Evolutionary conservation across 139 green algal genomes (phyloP), one percentile per base, ranked within the genome.

Genomic region (Pseudopediastrum boryanum): DNA sequence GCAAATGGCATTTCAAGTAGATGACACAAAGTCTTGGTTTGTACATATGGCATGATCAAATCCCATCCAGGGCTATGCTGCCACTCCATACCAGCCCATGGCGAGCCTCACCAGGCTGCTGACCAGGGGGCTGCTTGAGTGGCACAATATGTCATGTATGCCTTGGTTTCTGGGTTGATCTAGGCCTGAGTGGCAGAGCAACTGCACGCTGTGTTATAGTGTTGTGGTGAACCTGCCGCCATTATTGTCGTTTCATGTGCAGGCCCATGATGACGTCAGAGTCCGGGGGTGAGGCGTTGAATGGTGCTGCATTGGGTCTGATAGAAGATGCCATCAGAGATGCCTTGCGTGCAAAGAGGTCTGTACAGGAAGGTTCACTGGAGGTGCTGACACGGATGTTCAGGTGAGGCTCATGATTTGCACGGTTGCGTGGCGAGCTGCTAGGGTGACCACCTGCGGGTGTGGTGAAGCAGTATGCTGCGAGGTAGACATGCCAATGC

Each of bases 301-400:
- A 54, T 23, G 85, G 86, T 3, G 85, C 75, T 0, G 56, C 78
- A 8, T 39, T 88, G 64, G 64, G 77, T 0, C 43, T 39, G 8
- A 62, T 92, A 69, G 82, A 92, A 58, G 80, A 92, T 48, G 75
- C 65, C 9, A 85, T 92, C 70, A 69, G 85, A 0, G 85, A 90
- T 61, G 75, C 81, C 9, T 67, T 92, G 70, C 77, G 85, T 4
- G 62, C 16, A 6, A 81, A 69, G 51, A 67, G 85, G 33, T 84
- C 73, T 35, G 83, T 92, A 67, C 85, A 89, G 44, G 83, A 89
- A 56, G 73, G 80, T 64, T 84, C 76, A 52, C 85, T 89, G 80
- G 81, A 83, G 9, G 39, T 90, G 65, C 65, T 92, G 59, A 69
- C 88, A 68, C 70, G 77, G n/a, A 35, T 89, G 33, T 89, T 92